Evolutionary conservation across 2,329 filamentous ascomycete species (phyloP).

Genomic region (Colletotrichum zoysiae): DNA sequence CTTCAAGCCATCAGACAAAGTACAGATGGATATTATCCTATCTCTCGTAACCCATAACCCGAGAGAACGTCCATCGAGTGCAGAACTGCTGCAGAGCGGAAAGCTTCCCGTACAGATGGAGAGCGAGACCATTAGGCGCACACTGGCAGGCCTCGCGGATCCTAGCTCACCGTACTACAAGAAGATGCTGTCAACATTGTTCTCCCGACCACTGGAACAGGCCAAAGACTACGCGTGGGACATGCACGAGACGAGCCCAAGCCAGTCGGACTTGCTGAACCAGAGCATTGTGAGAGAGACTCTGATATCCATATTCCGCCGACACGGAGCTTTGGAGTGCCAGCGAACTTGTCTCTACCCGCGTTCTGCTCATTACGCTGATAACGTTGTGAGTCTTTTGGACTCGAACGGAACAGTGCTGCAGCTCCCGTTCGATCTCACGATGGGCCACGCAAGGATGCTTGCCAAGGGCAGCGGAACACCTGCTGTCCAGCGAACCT

Average conservation of each 20-base stretch:
- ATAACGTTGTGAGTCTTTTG: constrained; percentile 82
- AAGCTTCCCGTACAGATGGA: constrained; percentile 93
- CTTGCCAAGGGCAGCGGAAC: constrained; percentile 78
- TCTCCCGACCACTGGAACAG: constrained; percentile 79
- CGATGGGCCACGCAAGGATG: constrained; percentile 86
- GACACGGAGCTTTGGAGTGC: constrained; percentile 89
- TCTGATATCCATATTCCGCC: constrained; percentile 82
- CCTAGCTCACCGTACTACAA: constrained; percentile 88
- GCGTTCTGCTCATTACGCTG: constrained; percentile 80
- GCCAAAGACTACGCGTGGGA: constrained; percentile 87
- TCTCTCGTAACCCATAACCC: constrained; percentile 87
- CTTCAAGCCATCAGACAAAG: constrained; percentile 78
- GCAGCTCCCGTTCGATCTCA: constrained; percentile 94
- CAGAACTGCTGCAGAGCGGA: constrained; percentile 85
- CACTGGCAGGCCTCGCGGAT: constrained; percentile 84
- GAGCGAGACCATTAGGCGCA: constrained; percentile 88
- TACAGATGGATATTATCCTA: constrained; percentile 82
- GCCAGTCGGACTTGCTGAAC: constrained; percentile 73
- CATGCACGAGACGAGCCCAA: constrained; percentile 69
- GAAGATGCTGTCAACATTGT: constrained; percentile 89
- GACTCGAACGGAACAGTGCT: constrained; percentile 88
- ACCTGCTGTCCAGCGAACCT: constrained; percentile 78
- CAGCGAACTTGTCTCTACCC: constrained; percentile 84
- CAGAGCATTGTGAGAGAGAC: constrained; percentile 81
- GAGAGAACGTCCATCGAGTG: constrained; percentile 83